Conservation (phyloP, 1,284 basidiomycete genomes). For the Sanghuangporus sanghuang region DNA sequence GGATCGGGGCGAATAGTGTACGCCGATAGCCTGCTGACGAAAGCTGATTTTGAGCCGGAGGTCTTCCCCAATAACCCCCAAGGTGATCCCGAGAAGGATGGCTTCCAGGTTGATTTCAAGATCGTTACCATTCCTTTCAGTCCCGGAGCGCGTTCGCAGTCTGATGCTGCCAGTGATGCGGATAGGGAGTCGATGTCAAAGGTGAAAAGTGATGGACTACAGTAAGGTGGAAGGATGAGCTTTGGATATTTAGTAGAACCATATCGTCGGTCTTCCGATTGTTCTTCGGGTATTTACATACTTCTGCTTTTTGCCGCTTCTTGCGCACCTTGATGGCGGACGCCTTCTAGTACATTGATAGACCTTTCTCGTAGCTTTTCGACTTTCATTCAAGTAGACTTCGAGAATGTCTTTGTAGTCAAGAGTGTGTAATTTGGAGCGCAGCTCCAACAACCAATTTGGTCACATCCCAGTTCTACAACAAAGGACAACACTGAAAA, state of each 20-base stretch:
- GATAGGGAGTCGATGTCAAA: background rate
- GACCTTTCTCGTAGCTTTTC: too few species aligned
- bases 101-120: constrained; percentile 11
- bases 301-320: background rate
- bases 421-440: too few species aligned
- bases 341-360: too few species aligned
- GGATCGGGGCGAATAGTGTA: background rate
- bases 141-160: background rate
- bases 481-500: background rate
- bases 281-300: background rate
- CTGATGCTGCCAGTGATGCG: background rate
- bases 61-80: constrained; percentile 9
- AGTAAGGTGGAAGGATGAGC: background rate
- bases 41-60: constrained; percentile 15
- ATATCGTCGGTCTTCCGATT: background rate
- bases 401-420: too few species aligned
- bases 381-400: too few species aligned
- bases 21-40: constrained; percentile 6
- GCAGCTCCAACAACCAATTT: background rate
- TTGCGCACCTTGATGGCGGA: background rate
- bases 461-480: background rate
- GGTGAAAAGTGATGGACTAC: background rate
- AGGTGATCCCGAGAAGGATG: constrained; percentile 8
- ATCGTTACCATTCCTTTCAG: background rate
- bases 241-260: background rate